Percentiles rank a stretch among this genome's conserved stretches.
Evolutionary conservation across 768 basidiomycete species (phyloP).

Genomic region (Collybia nuda): DNA sequence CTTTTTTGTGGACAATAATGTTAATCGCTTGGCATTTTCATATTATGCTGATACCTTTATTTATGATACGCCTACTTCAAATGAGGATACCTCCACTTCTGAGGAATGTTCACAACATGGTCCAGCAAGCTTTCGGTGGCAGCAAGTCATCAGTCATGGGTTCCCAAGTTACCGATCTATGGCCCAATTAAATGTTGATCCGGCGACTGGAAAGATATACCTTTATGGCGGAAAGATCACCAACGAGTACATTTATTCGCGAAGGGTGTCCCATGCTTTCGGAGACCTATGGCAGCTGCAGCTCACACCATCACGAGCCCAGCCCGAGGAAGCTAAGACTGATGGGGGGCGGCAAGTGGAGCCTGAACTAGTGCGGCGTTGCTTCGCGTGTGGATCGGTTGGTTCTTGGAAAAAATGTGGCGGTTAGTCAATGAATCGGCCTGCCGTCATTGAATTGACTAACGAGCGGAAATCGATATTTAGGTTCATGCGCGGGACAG

Average conservation of each 20-base stretch:
- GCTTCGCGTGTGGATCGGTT: slow-evolving; percentile 32
- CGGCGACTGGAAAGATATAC: slow-evolving; percentile 31
- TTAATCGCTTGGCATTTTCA: slow-evolving; percentile 21
- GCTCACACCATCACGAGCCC: slow-evolving; percentile 29
- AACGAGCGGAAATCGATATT: too few relatives aligned
- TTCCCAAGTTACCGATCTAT: slow-evolving; percentile 39
- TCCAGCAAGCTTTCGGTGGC: slow-evolving; percentile 18
- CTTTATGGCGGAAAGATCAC: slow-evolving; percentile 38
- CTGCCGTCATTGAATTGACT: too few relatives aligned
- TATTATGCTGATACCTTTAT: slow-evolving; percentile 42
- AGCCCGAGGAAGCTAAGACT: slow-evolving; percentile 31
- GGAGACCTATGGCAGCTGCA: slow-evolving; percentile 36
- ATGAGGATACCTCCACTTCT: slow-evolving; percentile 1
- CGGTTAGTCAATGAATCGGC: slow-evolving; percentile 17
- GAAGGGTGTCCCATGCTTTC: slow-evolving; percentile 25
- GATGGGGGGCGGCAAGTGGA: slow-evolving; percentile 31
- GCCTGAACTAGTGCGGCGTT: slow-evolving; percentile 35
- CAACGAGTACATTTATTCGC: slow-evolving; percentile 28
- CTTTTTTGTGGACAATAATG: slow-evolving; percentile 6
- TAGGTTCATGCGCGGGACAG: slow-evolving; percentile 23
- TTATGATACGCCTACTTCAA: slow-evolving; percentile 16
- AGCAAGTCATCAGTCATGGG: slow-evolving; percentile 34
- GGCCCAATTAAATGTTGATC: slow-evolving; percentile 27
- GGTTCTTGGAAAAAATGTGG: slow-evolving; percentile 37
- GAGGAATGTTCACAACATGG: not conserved